Base-by-base conservation (phyloP, 352 stramenopile genomes). In the Globisporangium sylvaticum region DNA sequence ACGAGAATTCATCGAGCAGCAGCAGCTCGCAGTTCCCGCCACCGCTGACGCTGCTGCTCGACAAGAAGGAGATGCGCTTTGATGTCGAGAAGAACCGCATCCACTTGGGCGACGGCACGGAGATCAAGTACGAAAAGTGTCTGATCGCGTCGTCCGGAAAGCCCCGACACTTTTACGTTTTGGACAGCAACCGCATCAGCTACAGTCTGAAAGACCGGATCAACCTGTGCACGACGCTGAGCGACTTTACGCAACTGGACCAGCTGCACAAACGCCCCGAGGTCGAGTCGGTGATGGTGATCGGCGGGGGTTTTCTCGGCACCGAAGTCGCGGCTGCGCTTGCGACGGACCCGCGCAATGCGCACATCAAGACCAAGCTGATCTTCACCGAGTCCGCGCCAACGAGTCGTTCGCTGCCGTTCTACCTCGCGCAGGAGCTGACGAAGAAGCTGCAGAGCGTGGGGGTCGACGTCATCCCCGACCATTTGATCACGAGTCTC, bases 281-380 rank as follows among this genome's bases (percentile, higher is more conserved):
- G 22, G 68, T 90, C 22, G 72, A 87, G 59, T 77, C 75, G 9
- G 83, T 96, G 15, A 80, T 92, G 24, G 80, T 98, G 7, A 87
- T 98, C 27, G 92, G 92, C 39, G 92, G 89, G 8, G 92, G 92
- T 1, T 98, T 97, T 67, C 71, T 98, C 5, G 92, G 91, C 55
- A 97, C 89, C 0, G 91, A 97, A 67, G 76, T 98, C 22, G 86
- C 86, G 8, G 79, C 78, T n/a, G 83, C 86, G 3, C 64, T 94
- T 20, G 85, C 83, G 7, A 91, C 85, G 5, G 82, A 92, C 52
- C 74, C 73, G 2, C 78, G 83, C 7, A 86, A 90, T 37, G 58
- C 69, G 9, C 69, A 81, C 22, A 34, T 90, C 1, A 71, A 79
- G 62, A 88, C 75, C 4, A 78, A 79, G 44, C 64, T 92, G 12